Evolutionary conservation across 2,329 filamentous ascomycete genomes (phyloP).

Genomic region (Lachnellula hyalina): DNA sequence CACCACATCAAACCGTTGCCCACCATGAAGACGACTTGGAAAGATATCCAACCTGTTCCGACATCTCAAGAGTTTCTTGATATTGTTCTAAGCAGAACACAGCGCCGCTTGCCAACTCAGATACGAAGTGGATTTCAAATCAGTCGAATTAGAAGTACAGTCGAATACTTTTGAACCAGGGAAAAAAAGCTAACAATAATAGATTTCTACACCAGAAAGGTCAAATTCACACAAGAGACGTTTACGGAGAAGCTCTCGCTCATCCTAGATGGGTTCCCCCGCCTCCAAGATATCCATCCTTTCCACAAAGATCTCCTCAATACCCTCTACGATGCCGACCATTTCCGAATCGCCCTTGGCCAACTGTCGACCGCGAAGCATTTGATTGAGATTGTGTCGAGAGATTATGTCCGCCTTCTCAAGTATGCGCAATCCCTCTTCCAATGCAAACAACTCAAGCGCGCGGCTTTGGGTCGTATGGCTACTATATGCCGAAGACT

Average conservation of each 20-base stretch:
- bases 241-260: conserved; percentile 88
- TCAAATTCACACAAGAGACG: conserved; percentile 97
- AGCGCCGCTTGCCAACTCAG: conserved; percentile 88
- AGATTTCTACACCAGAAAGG: conserved; percentile 95
- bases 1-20: conserved; percentile 14
- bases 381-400: conserved; percentile 89
- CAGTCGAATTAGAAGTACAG: conserved; percentile 69
- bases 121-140: conserved; percentile 69
- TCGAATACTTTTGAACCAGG: conserved; percentile 1
- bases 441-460: conserved; percentile 99
- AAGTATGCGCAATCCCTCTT: conserved; percentile 97
- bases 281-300: conserved; percentile 89
- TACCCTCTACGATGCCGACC: conserved; percentile 96
- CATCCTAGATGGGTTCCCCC: conserved; percentile 89
- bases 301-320: conserved; percentile 86
- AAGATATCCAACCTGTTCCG: conserved; percentile 81
- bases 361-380: conserved; percentile 95
- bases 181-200: conserved; percentile 12
- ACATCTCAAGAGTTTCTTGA: conserved; percentile 95
- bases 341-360: conserved; percentile 93
- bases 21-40: conserved; percentile 61
- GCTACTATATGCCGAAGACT: conserved; percentile 92
- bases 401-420: conserved; percentile 92
- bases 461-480: conserved; percentile 94
- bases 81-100: conserved; percentile 90